Percentiles rank a stretch among this genome's conserved stretches.
phyloP scores from a whole-genome alignment of 179 eudicot species.

The Pouteria campechiana region DNA sequence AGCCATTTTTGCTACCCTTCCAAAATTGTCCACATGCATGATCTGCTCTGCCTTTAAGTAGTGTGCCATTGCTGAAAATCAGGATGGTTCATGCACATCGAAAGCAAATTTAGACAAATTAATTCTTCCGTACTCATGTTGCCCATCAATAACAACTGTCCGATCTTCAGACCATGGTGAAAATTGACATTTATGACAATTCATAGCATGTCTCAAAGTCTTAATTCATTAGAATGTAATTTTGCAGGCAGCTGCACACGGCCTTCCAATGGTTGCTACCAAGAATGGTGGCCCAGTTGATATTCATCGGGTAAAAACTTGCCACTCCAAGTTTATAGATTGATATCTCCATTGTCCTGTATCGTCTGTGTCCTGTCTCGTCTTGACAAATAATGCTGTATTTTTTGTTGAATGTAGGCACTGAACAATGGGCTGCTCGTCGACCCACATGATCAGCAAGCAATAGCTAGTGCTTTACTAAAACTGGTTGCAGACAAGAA shows the following conservation, averaged over 20 bases:
- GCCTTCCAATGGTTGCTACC: constrained; percentile 79
- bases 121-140: too few relatives aligned
- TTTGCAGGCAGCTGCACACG: constrained; percentile 73
- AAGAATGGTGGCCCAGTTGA: constrained; percentile 82
- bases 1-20: too few relatives aligned
- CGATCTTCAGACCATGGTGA: too few relatives aligned
- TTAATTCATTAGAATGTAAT: not conserved
- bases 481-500: constrained; percentile 65
- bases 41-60: too few relatives aligned
- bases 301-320: constrained; percentile 43
- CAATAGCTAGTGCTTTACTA: constrained; percentile 51
- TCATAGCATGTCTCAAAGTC: too few relatives aligned
- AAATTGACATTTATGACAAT: too few relatives aligned
- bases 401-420: constrained; percentile 23
- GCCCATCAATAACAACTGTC: too few relatives aligned
- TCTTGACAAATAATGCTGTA: not conserved
- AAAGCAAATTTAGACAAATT: too few relatives aligned
- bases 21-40: too few relatives aligned
- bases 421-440: constrained; percentile 63
- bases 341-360: not conserved
- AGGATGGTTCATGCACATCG: too few relatives aligned
- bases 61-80: too few relatives aligned
- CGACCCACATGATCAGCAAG: constrained; percentile 67
- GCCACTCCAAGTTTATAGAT: not conserved
- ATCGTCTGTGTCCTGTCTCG: too few relatives aligned